These are phyloP conservation scores for Cercospora berteroae DNA, from an alignment of 2,329 filamentous ascomycete species.

Conservation along the genomic window DNA sequence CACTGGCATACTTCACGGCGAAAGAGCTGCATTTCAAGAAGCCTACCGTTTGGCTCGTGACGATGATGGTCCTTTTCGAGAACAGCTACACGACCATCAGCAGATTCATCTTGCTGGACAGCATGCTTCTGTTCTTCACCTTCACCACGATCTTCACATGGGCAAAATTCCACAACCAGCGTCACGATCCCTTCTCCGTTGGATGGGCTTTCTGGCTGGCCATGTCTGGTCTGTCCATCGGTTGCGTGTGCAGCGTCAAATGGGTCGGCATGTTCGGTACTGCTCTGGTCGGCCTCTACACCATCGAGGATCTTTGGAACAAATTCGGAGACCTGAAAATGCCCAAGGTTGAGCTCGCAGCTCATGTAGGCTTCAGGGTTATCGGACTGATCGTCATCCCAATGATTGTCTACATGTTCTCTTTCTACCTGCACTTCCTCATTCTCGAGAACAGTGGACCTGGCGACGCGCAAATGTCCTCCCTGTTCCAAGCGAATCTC, in stretches of 20 bases:
- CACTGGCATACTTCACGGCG: conserved; percentile 92
- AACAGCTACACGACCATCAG: conserved; percentile 99
- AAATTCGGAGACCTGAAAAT: conserved; percentile 95
- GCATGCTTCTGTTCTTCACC: conserved; percentile 98
- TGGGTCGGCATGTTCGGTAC: conserved; percentile 96
- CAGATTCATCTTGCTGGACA: conserved; percentile 95
- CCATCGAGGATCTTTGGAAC: conserved; percentile 92
- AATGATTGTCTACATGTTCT: conserved; percentile 88
- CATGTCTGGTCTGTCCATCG: conserved; percentile 90
- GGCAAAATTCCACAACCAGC: conserved; percentile 91
- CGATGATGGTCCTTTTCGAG: conserved; percentile 95
- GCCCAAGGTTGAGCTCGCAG: conserved; percentile 71
- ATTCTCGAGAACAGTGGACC: conserved; percentile 92
- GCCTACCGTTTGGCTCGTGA: conserved; percentile 89
- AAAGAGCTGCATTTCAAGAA: conserved; percentile 83
- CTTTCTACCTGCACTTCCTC: conserved; percentile 91
- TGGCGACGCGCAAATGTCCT: conserved; percentile 99
- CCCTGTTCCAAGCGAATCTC: conserved; percentile 95
- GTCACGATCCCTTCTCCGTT: conserved; percentile 77
- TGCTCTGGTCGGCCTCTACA: conserved; percentile 91
- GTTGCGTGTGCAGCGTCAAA: conserved; percentile 97
- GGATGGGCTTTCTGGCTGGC: conserved; percentile 96
- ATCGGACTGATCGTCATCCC: conserved; percentile 86
- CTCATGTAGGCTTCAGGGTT: conserved; percentile 76
- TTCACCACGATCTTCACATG: conserved; percentile 96